Evolutionary conservation across 2,329 filamentous ascomycete species (phyloP).

Genomic region (Sphaceloma murrayae): DNA sequence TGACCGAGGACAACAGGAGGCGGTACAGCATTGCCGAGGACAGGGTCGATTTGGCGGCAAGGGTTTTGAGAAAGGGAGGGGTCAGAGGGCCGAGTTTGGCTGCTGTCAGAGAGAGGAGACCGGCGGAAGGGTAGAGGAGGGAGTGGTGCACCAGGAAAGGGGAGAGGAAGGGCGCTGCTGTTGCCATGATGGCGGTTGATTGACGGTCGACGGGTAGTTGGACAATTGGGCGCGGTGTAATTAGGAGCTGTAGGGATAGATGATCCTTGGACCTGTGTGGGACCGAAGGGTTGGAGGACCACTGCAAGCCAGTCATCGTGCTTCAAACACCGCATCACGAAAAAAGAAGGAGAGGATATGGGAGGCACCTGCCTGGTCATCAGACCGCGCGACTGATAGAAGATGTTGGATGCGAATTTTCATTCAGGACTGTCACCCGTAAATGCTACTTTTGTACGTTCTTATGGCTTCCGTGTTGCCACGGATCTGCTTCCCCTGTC

Average conservation of each 20-base stretch:
- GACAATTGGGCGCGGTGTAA: neutral
- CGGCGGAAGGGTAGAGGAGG: neutral
- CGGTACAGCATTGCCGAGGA: slow-evolving; percentile 3
- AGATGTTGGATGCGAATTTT: neutral
- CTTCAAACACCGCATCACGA: too few species aligned
- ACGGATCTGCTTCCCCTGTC: slow-evolving; percentile 1
- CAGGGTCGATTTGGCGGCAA: neutral
- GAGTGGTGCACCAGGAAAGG: slow-evolving; percentile 2
- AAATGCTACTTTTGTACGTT: neutral
- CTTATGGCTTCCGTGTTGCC: slow-evolving; percentile 4
- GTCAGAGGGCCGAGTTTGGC: neutral
- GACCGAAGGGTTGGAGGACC: too few species aligned
- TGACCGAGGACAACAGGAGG: slow-evolving; percentile 4
- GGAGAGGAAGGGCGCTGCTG: slow-evolving; percentile 11
- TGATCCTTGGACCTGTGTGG: too few species aligned
- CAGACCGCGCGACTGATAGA: too few species aligned
- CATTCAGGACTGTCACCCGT: slow-evolving; percentile 10
- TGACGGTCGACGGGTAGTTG: neutral
- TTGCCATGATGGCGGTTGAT: slow-evolving; percentile 2
- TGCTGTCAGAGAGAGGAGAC: neutral
- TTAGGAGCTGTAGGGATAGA: too few species aligned
- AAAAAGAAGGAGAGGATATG: too few species aligned
- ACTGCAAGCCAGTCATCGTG: too few species aligned
- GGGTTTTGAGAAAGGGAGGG: slow-evolving; percentile 6
- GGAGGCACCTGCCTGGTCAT: too few species aligned